A percentile compares a stretch with the other conserved stretches of the same genome.
Conservation (phyloP, 2,329 filamentous ascomycete genomes). For the Botrytis galanthina region DNA sequence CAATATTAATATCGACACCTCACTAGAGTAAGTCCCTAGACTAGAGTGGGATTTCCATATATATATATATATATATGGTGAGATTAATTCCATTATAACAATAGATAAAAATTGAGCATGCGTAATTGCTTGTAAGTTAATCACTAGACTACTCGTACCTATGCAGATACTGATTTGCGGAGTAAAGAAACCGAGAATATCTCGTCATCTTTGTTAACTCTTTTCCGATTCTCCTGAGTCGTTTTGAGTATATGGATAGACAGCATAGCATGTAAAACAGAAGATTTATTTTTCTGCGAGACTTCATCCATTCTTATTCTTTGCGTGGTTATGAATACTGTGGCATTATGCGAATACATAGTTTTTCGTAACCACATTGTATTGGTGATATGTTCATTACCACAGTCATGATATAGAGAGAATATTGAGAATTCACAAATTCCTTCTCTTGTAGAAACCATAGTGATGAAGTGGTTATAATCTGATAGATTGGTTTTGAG, state of each 20-base stretch:
- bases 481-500: constrained; percentile 60
- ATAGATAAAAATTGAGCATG: accelerated
- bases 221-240: constrained; percentile 33
- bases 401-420: constrained; percentile 60
- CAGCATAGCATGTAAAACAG: constrained; percentile 36
- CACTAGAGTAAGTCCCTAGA: accelerated
- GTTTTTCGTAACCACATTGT: constrained; percentile 50
- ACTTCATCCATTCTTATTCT: constrained; percentile 45
- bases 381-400: constrained; percentile 52
- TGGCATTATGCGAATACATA: constrained; percentile 53
- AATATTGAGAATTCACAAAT: constrained; percentile 51
- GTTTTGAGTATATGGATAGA: constrained; percentile 62
- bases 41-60: accelerated
- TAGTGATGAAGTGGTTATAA: constrained; percentile 48
- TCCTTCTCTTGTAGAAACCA: constrained; percentile 38
- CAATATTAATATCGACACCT: accelerated
- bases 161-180: background rate
- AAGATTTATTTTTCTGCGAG: constrained; percentile 44
- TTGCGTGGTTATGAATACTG: constrained; percentile 56
- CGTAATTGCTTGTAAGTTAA: background rate
- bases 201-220: background rate
- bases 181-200: background rate
- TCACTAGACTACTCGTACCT: background rate
- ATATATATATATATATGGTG: accelerated
- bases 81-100: background rate